A percentile compares a stretch with the other conserved stretches of the same genome.
Conservation (phyloP, 2,329 filamentous ascomycete genomes). For the Penicillium glabrum region DNA sequence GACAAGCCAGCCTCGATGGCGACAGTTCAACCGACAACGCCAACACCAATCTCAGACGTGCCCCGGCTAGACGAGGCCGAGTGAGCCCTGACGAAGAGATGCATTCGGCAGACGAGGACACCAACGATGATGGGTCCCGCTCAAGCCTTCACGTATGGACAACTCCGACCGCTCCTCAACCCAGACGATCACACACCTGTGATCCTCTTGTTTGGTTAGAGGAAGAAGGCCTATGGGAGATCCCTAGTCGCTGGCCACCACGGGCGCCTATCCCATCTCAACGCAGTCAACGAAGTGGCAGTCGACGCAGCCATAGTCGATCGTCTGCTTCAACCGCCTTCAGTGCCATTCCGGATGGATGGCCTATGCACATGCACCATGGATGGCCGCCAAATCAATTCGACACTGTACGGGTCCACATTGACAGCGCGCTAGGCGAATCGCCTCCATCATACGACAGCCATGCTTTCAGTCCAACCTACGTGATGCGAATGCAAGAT, state of each 20-base stretch:
- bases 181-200: constrained; percentile 7
- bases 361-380: neutral
- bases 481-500: constrained; percentile 7
- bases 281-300: neutral
- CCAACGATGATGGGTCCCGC: neutral
- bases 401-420: neutral
- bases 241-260: constrained; percentile 4
- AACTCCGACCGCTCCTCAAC: neutral
- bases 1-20: neutral
- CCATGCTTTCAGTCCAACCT: constrained; percentile 14
- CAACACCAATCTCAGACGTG: neutral
- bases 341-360: neutral
- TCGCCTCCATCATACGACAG: constrained; percentile 31
- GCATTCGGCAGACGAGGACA: neutral
- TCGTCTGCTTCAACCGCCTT: neutral
- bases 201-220: constrained; percentile 31
- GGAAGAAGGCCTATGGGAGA: constrained; percentile 30
- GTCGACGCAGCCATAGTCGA: neutral
- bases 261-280: neutral
- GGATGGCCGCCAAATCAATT: neutral
- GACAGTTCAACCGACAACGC: neutral
- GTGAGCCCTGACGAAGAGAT: neutral
- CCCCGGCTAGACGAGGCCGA: neutral
- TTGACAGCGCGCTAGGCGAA: constrained; percentile 1
- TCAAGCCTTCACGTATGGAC: neutral